phyloP scores from a whole-genome alignment of 805 yeast species.

The Ogataea henricii region DNA sequence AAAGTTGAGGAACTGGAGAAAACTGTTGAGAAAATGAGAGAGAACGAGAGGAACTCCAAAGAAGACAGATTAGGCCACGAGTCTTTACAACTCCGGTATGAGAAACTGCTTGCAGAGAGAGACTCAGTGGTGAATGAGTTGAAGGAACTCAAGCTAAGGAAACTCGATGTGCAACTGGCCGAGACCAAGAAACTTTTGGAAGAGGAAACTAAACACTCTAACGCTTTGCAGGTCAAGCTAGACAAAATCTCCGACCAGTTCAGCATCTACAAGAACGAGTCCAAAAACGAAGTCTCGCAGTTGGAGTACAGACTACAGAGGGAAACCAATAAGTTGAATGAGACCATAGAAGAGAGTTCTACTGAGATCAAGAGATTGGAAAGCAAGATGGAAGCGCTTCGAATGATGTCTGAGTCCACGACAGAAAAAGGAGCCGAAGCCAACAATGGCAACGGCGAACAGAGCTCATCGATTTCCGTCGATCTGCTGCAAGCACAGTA shows the following conservation, averaged over 20 bases:
- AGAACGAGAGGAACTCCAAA: slow-evolving; percentile 26
- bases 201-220: slow-evolving; percentile 37
- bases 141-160: slow-evolving; percentile 36
- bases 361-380: slow-evolving; percentile 62
- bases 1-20: slow-evolving; percentile 35
- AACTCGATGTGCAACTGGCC: slow-evolving; percentile 36
- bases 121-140: slow-evolving; percentile 30
- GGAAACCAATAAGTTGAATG: slow-evolving; percentile 29
- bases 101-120: slow-evolving; percentile 26
- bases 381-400: slow-evolving; percentile 64
- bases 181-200: slow-evolving; percentile 35
- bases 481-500: slow-evolving; percentile 70
- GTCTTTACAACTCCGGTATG: slow-evolving; percentile 27
- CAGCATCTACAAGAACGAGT: slow-evolving; percentile 27
- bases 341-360: slow-evolving; percentile 34
- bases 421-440: slow-evolving; percentile 12
- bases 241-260: slow-evolving; percentile 25
- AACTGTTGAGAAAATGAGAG: slow-evolving; percentile 25
- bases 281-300: slow-evolving; percentile 26
- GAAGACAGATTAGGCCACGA: slow-evolving; percentile 36
- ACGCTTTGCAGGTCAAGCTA: slow-evolving; percentile 24
- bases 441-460: not conserved
- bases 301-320: slow-evolving; percentile 33
- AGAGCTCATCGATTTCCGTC: slow-evolving; percentile 18
- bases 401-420: slow-evolving; percentile 61